phyloP scores from a whole-genome alignment of 768 basidiomycete genomes.

The Auricularia heimuer region DNA sequence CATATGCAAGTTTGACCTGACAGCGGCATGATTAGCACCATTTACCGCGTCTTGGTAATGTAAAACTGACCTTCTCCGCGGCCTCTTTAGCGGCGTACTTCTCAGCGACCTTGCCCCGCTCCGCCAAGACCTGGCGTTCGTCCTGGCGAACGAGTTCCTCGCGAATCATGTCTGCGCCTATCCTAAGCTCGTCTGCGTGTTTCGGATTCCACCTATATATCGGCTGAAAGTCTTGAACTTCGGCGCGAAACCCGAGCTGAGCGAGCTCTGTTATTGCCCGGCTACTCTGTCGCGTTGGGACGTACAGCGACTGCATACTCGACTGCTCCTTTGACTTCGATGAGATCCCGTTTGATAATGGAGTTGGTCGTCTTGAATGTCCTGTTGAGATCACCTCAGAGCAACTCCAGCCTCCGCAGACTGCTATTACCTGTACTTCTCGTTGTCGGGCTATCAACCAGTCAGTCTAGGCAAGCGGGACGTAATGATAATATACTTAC shows the following conservation, averaged over 20 bases:
- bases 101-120: conserved; percentile 41
- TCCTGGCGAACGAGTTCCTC: conserved; percentile 51
- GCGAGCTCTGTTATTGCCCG: neutral
- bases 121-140: conserved; percentile 36
- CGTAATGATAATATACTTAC: neutral
- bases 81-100: conserved; percentile 48
- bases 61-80: conserved; percentile 42
- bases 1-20: conserved; percentile 68
- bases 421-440: conserved; percentile 39
- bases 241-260: conserved; percentile 71
- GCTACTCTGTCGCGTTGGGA: conserved; percentile 8
- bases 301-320: conserved; percentile 74
- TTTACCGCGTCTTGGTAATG: neutral
- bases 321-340: conserved; percentile 61
- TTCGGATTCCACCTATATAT: conserved; percentile 53
- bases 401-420: conserved; percentile 54
- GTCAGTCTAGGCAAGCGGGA: conserved; percentile 9
- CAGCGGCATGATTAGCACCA: conserved; percentile 1
- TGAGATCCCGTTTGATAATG: conserved; percentile 52
- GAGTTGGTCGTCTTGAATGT: conserved; percentile 69
- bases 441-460: neutral
- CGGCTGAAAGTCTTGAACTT: conserved; percentile 65
- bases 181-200: conserved; percentile 43
- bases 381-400: conserved; percentile 57
- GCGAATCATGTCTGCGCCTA: conserved; percentile 55